These are phyloP conservation scores for Aspergillus sp. DNA, from an alignment of 2,329 filamentous ascomycete genomes.

Conservation along the genomic window DNA sequence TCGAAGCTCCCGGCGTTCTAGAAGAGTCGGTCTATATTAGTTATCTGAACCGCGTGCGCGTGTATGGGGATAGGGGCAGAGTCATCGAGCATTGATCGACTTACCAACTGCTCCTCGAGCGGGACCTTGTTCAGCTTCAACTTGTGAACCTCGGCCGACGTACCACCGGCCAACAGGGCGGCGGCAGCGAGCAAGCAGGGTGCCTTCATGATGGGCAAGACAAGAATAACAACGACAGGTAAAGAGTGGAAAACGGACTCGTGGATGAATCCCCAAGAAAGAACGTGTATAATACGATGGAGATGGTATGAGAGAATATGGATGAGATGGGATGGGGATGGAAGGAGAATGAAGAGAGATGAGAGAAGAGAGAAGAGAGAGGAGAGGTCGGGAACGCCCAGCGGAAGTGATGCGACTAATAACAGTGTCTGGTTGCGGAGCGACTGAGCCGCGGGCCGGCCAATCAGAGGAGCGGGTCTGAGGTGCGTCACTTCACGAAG, in stretches of 20 bases:
- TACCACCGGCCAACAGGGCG: constrained; percentile 68
- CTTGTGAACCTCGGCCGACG: constrained; percentile 82
- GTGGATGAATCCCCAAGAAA: constrained; percentile 4
- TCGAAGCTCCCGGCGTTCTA: constrained; percentile 72
- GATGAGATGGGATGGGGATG: constrained; percentile 11
- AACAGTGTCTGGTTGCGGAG: constrained; percentile 18
- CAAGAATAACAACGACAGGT: constrained; percentile 3
- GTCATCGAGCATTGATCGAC: constrained; percentile 26
- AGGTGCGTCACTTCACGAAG: constrained; percentile 15
- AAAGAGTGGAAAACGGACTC: constrained; percentile 3
- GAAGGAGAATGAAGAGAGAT: constrained; percentile 13
- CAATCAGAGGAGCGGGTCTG: constrained; percentile 10
- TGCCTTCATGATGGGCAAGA: constrained; percentile 64
- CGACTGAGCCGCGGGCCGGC: constrained; percentile 8
- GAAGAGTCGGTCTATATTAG: not conserved
- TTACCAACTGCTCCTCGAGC: constrained; percentile 81
- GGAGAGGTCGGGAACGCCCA: not conserved
- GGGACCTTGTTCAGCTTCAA: constrained; percentile 97
- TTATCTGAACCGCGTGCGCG: not conserved
- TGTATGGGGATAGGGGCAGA: too few species aligned
- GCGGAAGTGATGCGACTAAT: constrained; percentile 3
- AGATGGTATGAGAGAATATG: constrained; percentile 2
- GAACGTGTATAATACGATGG: constrained; percentile 11
- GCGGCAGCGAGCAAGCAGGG: constrained; percentile 66
- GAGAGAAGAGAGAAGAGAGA: constrained; percentile 20